Percentiles rank a stretch among this genome's conserved stretches.
These are phyloP conservation scores for Rhizopogon salebrosus DNA, from an alignment of 768 basidiomycete genomes.

Conservation along the genomic window DNA sequence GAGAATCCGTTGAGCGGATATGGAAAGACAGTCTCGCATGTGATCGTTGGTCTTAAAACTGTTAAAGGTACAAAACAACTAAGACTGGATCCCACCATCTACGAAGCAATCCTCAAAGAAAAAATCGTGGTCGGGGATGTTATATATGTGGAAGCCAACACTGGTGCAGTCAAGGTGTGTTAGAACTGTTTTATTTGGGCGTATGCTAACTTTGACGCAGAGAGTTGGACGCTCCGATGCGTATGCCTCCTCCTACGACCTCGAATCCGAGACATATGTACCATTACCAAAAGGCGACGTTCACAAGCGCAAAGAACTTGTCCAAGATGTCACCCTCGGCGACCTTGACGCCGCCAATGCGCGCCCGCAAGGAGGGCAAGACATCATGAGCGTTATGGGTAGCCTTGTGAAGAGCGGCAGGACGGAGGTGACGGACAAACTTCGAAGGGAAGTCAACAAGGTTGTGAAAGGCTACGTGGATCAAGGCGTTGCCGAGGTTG, in stretches of 20 bases:
- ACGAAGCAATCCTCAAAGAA: constrained; percentile 96
- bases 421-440: constrained; percentile 96
- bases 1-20: constrained; percentile 97
- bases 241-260: constrained; percentile 94
- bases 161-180: constrained; percentile 88
- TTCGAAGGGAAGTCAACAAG: constrained; percentile 93
- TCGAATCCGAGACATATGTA: constrained; percentile 98
- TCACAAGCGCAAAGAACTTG: constrained; percentile 92
- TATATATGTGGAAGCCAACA: constrained; percentile 90
- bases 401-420: constrained; percentile 86
- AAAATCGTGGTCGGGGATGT: constrained; percentile 96
- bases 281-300: constrained; percentile 96
- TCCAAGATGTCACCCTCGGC: constrained; percentile 92
- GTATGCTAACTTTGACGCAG: constrained; percentile 32
- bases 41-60: constrained; percentile 93
- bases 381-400: constrained; percentile 98
- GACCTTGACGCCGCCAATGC: constrained; percentile 97
- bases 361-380: constrained; percentile 92
- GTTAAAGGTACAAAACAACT: constrained; percentile 91
- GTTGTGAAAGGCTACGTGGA: constrained; percentile 97
- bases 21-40: constrained; percentile 98
- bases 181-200: neutral
- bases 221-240: constrained; percentile 96
- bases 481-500: constrained; percentile 95
- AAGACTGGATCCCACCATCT: constrained; percentile 89